Base-by-base conservation (phyloP, 805 yeast species). In the Pichia sporocuriosa region DNA sequence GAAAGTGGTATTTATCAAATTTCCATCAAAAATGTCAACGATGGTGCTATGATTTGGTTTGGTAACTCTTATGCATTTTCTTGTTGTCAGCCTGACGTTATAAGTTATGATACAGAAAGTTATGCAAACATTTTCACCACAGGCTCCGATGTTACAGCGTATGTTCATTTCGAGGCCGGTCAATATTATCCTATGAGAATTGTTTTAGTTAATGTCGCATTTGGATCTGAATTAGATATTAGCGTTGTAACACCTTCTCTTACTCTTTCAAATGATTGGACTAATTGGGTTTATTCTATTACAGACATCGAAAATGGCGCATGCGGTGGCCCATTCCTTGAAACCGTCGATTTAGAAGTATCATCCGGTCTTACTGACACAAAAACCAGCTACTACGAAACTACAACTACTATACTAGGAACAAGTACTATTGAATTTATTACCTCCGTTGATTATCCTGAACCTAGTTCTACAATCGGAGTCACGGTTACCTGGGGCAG, bases 61-160 rank as follows among this genome's bases (percentile, higher is more conserved):
- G 65, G 66, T 34, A 35, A 35, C 21, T 57, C 57, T 9, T 51
- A 47, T 36, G 62, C 62, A 8, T 56, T 68, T 24, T 54, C 53
- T 15, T 69, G 74, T 50, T 59, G 68, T 49, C 40, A 49, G 19
- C 43, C 54, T 4, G 34, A 32, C 3, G 33, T 13, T 4, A 41
- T 35, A 15, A 27, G 47, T 7, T 32, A 26, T 21, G 20, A 32
- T 27, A 23, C 38, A n/a, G 35, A 37, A n/a, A 12, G 6, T 11
- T 41, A 36, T 22, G 30, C 27, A 3, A n/a, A 32, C 4, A 29
- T 42, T 8, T 31, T 13, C 29, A 28, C 42, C 5, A 15, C 27
- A 6, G 22, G 16, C 9, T 12, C 22, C 3, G 22, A 22, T 23
- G 43, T 22, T 6, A 25, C 48, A 26, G 36, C 47, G 2, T 17